Percentiles rank a stretch among this genome's conserved stretches.
These are phyloP conservation scores for Papiliotrema flavescens DNA, from an alignment of 1,284 basidiomycete genomes.

Conservation along the genomic window DNA sequence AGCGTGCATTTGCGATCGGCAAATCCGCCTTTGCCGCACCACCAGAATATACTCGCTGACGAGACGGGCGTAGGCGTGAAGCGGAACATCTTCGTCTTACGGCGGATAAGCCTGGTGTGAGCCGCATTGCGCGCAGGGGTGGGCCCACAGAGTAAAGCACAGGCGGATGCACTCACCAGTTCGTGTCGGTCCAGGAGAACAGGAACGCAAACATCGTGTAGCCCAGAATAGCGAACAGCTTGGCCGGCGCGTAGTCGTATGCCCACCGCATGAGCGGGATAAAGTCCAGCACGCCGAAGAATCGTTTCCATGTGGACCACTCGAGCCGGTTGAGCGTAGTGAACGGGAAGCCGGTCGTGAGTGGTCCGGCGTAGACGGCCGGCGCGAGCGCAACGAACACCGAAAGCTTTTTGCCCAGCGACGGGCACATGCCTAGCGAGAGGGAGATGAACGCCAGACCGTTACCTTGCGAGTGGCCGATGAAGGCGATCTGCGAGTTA, in stretches of 20 bases:
- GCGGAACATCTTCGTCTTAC: conserved; percentile 62
- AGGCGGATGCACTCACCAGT: conserved; percentile 51
- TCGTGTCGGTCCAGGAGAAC: conserved; percentile 58
- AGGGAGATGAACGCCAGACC: conserved; percentile 57
- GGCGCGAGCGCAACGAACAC: conserved; percentile 61
- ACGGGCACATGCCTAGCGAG: conserved; percentile 58
- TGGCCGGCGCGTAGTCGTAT: conserved; percentile 57
- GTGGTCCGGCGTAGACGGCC: conserved; percentile 59
- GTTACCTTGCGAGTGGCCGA: conserved; percentile 63
- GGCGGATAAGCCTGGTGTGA: conserved; percentile 48
- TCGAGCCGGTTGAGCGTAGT: conserved; percentile 53
- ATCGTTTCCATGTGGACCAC: conserved; percentile 56
- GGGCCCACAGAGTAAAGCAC: not conserved
- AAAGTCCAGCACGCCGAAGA: conserved; percentile 61
- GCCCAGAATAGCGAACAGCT: conserved; percentile 51
- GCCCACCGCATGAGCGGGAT: conserved; percentile 60
- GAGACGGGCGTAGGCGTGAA: conserved; percentile 61
- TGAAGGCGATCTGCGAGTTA: conserved; percentile 60
- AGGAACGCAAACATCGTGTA: conserved; percentile 63
- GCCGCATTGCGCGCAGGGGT: not conserved
- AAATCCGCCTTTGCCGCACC: conserved; percentile 61
- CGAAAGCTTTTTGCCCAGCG: conserved; percentile 56
- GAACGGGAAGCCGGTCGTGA: conserved; percentile 60
- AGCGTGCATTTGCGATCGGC: conserved; percentile 58
- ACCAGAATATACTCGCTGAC: conserved; percentile 57